Conservation (phyloP, 345 rosid species). For the Laguncularia racemosa region DNA sequence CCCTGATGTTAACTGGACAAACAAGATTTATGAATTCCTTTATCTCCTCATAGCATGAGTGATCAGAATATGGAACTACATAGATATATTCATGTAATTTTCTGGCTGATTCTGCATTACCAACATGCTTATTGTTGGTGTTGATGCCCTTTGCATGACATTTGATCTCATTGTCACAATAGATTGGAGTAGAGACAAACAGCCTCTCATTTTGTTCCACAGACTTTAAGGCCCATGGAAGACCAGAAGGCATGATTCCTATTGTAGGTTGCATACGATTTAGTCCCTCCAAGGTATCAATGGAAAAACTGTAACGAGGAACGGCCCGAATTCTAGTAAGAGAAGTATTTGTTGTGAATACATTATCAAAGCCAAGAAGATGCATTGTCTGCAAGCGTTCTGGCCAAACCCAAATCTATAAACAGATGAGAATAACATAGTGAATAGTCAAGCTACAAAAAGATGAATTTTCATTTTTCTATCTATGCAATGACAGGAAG, state of each 20-base stretch:
- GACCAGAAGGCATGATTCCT: constrained; percentile 90
- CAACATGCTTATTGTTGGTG: constrained; percentile 8
- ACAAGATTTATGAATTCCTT: constrained; percentile 55
- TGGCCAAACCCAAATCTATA: constrained; percentile 91
- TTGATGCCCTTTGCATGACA: constrained; percentile 9
- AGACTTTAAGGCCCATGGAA: constrained; percentile 54
- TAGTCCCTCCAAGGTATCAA: constrained; percentile 59
- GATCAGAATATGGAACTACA: constrained; percentile 66
- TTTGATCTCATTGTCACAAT: constrained; percentile 19
- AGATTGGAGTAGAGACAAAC: constrained; percentile 30
- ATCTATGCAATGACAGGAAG: too few relatives aligned
- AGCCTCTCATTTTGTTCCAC: constrained; percentile 29
- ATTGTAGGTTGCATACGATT: constrained; percentile 56
- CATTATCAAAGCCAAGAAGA: constrained; percentile 54
- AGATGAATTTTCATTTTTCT: too few relatives aligned
- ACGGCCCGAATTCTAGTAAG: constrained; percentile 76
- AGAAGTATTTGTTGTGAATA: constrained; percentile 65
- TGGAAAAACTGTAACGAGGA: constrained; percentile 72
- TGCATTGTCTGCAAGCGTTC: constrained; percentile 82
- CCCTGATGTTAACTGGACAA: constrained; percentile 52
- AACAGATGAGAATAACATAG: constrained; percentile 9
- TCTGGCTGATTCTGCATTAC: constrained; percentile 21
- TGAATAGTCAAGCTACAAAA: background rate
- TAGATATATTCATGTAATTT: constrained; percentile 40
- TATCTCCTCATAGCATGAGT: constrained; percentile 65